These are phyloP conservation scores for Vigna reflexopilosa DNA, from an alignment of 306 rosid species.

Conservation along the genomic window DNA sequence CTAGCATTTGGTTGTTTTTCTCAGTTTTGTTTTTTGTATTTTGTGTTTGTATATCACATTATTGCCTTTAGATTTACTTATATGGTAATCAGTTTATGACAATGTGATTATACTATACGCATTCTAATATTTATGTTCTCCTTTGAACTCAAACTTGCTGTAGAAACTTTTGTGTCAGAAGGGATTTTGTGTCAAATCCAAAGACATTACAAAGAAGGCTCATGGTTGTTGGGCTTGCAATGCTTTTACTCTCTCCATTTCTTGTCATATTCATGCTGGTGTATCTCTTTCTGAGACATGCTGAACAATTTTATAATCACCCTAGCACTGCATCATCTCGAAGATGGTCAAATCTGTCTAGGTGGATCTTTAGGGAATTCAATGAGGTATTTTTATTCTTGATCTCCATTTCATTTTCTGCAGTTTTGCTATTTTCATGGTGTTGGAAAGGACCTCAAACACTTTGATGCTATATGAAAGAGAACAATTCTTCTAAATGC, in stretches of 20 bases:
- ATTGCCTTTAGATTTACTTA: neutral
- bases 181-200: constrained; percentile 88
- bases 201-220: constrained; percentile 82
- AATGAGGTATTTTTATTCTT: constrained; percentile 70
- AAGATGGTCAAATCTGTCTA: constrained; percentile 96
- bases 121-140: constrained; percentile 35
- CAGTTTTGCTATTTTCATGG: constrained; percentile 7
- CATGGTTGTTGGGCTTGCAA: constrained; percentile 78
- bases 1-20: neutral
- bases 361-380: constrained; percentile 91
- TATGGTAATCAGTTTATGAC: neutral
- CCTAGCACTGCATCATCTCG: constrained; percentile 91
- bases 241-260: constrained; percentile 98
- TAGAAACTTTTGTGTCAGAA: constrained; percentile 83
- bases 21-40: neutral
- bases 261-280: constrained; percentile 97
- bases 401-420: constrained; percentile 7
- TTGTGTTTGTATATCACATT: constrained; percentile 17
- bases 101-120: constrained; percentile 23
- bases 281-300: constrained; percentile 93
- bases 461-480: neutral
- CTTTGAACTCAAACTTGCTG: constrained; percentile 41
- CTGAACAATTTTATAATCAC: constrained; percentile 92
- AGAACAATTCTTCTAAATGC: neutral
- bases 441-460: constrained; percentile 9